phyloP scores from a whole-genome alignment of 1,139 yeast genomes.

The Lodderomyces elongisporus region DNA sequence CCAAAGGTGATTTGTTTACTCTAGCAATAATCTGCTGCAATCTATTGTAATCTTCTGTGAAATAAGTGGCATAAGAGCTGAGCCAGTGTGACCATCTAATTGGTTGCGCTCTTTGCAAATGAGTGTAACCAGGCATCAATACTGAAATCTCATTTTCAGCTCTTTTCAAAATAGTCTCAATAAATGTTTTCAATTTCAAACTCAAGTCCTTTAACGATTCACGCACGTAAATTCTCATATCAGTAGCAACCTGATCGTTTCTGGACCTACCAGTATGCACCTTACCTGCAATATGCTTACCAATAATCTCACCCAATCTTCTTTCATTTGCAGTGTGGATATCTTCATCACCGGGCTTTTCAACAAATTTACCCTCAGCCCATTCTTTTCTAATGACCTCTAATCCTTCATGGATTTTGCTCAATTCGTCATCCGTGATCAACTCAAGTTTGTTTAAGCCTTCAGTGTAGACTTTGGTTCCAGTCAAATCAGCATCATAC shows the following conservation, averaged over 20 bases:
- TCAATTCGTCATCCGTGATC: conserved; percentile 63
- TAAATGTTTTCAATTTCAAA: conserved; percentile 55
- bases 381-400: conserved; percentile 71
- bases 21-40: conserved; percentile 74
- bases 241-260: conserved; percentile 98
- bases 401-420: conserved; percentile 78
- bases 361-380: conserved; percentile 67
- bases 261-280: conserved; percentile 98
- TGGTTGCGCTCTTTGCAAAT: conserved; percentile 97
- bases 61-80: conserved; percentile 89
- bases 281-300: conserved; percentile 89
- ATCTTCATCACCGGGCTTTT: conserved; percentile 93
- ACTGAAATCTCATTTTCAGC: conserved; percentile 84
- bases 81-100: conserved; percentile 99
- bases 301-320: conserved; percentile 92
- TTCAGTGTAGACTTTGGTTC: conserved; percentile 87
- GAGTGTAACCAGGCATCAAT: conserved; percentile 98
- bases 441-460: conserved; percentile 80
- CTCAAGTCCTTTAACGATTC: conserved; percentile 62
- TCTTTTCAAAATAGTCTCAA: conserved; percentile 63
- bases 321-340: conserved; percentile 99
- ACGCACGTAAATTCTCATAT: conserved; percentile 91
- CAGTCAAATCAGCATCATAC: conserved; percentile 91
- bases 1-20: conserved; percentile 85
- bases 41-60: conserved; percentile 84